These are phyloP conservation scores for Fusarium austroafricanum DNA, from an alignment of 2,329 filamentous ascomycete genomes.

Conservation along the genomic window DNA sequence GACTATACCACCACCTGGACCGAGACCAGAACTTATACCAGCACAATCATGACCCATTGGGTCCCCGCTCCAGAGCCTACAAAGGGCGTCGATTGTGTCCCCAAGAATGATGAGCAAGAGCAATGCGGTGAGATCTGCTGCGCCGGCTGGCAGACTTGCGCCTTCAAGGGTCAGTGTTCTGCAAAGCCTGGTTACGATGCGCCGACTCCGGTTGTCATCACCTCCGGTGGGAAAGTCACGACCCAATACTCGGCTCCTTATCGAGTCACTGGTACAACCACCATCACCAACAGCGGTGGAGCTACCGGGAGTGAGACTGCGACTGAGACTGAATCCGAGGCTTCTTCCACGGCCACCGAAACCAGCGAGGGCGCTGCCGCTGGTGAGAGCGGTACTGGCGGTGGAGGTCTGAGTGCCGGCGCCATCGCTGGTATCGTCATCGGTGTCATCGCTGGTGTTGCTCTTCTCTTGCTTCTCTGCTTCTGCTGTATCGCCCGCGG, in stretches of 20 bases:
- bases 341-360: slow-evolving; percentile 62
- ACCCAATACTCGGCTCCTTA: slow-evolving; percentile 65
- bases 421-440: slow-evolving; percentile 87
- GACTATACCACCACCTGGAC: slow-evolving; percentile 70
- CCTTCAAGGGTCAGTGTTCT: slow-evolving; percentile 67
- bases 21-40: slow-evolving; percentile 69
- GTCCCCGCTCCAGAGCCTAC: slow-evolving; percentile 59
- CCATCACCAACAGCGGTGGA: slow-evolving; percentile 63
- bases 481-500: slow-evolving; percentile 77
- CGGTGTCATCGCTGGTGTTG: slow-evolving; percentile 74
- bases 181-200: slow-evolving; percentile 62
- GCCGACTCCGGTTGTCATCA: slow-evolving; percentile 57
- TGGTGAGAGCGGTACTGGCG: slow-evolving; percentile 49
- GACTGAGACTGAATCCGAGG: slow-evolving; percentile 63
- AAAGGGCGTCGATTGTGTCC: slow-evolving; percentile 61
- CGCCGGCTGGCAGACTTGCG: slow-evolving; percentile 75
- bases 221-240: slow-evolving; percentile 61
- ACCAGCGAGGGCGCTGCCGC: slow-evolving; percentile 51
- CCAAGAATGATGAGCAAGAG: slow-evolving; percentile 64
- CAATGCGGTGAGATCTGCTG: slow-evolving; percentile 79
- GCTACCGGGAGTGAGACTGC: slow-evolving; percentile 61
- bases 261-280: slow-evolving; percentile 67
- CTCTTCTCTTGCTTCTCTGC: slow-evolving; percentile 76
- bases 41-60: slow-evolving; percentile 65
- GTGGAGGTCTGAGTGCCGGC: slow-evolving; percentile 70